These are phyloP conservation scores for Phialophora verrucosa DNA, from an alignment of 2,329 filamentous ascomycete genomes.

Conservation along the genomic window DNA sequence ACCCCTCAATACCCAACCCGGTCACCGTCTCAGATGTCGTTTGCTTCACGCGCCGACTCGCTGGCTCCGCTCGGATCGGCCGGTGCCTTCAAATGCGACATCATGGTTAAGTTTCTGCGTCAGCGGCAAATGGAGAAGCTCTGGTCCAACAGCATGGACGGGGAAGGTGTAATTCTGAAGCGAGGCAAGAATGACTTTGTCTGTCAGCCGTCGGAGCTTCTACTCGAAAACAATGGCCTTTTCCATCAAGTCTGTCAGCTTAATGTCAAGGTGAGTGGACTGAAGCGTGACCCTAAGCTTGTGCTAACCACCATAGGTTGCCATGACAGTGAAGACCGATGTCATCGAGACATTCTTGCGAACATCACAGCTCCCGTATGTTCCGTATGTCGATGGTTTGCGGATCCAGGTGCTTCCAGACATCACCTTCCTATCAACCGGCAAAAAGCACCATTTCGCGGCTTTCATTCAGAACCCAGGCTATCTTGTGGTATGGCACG, in stretches of 20 bases:
- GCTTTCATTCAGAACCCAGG: slow-evolving; percentile 62
- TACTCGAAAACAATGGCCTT: slow-evolving; percentile 54
- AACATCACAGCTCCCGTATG: slow-evolving; percentile 59
- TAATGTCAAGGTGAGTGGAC: slow-evolving; percentile 41
- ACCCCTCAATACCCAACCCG: slow-evolving; percentile 1
- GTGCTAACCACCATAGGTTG: slow-evolving; percentile 58
- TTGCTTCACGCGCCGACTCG: neutral
- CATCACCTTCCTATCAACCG: slow-evolving; percentile 62
- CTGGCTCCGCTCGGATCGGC: slow-evolving; percentile 2
- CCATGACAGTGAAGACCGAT: slow-evolving; percentile 70
- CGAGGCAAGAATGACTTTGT: slow-evolving; percentile 57
- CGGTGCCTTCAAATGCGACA: slow-evolving; percentile 16
- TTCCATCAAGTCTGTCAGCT: slow-evolving; percentile 18
- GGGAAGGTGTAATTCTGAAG: slow-evolving; percentile 62
- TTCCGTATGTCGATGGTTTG: slow-evolving; percentile 60
- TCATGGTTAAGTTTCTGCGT: slow-evolving; percentile 23
- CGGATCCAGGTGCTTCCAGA: slow-evolving; percentile 66
- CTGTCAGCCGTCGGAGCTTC: slow-evolving; percentile 56
- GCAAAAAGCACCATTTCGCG: slow-evolving; percentile 68
- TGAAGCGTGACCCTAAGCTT: slow-evolving; percentile 41
- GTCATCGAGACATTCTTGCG: slow-evolving; percentile 67
- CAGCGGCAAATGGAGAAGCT: slow-evolving; percentile 26
- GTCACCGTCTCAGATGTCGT: slow-evolving; percentile 1
- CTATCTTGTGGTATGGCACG: slow-evolving; percentile 66
- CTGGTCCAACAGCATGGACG: slow-evolving; percentile 10